Evolutionary conservation across 73 alveolate species (phyloP).

Genomic region (Tetrahymena malaccensis): DNA sequence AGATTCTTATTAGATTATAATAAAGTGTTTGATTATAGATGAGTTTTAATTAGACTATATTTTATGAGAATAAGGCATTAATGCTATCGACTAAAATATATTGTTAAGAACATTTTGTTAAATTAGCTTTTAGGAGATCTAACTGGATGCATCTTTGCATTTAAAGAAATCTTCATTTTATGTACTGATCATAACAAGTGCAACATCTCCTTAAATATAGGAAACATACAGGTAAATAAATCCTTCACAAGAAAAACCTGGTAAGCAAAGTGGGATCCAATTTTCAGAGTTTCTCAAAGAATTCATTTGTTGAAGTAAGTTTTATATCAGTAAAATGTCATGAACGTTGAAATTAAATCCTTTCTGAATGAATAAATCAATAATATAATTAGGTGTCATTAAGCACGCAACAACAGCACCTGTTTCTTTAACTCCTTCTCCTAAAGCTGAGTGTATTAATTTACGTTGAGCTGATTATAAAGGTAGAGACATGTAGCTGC

Average conservation of each 20-base stretch:
- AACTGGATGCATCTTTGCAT: slow-evolving; percentile 19
- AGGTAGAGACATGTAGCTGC: not conserved
- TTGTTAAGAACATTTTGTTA: not conserved
- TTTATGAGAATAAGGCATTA: not conserved
- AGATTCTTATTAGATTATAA: not conserved
- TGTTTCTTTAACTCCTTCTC: slow-evolving; percentile 6
- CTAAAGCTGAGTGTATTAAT: not conserved
- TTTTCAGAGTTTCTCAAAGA: slow-evolving; percentile 56
- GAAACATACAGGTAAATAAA: slow-evolving; percentile 55
- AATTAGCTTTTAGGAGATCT: not conserved
- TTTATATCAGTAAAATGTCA: slow-evolving; percentile 54
- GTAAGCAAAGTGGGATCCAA: slow-evolving; percentile 72
- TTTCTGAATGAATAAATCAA: slow-evolving; percentile 52
- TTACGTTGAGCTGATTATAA: not conserved
- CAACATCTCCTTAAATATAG: slow-evolving; percentile 50
- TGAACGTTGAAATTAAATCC: slow-evolving; percentile 45
- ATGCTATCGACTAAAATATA: not conserved
- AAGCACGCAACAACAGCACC: slow-evolving; percentile 37
- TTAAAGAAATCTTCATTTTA: slow-evolving; percentile 18
- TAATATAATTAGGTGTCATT: slow-evolving; percentile 48
- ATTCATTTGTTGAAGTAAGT: slow-evolving; percentile 41
- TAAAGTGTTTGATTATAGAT: not conserved
- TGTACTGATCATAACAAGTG: slow-evolving; percentile 54
- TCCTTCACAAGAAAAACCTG: slow-evolving; percentile 74
- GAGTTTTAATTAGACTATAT: not conserved